phyloP scores from a whole-genome alignment of 768 basidiomycete genomes.

The Pisolithus sp. region DNA sequence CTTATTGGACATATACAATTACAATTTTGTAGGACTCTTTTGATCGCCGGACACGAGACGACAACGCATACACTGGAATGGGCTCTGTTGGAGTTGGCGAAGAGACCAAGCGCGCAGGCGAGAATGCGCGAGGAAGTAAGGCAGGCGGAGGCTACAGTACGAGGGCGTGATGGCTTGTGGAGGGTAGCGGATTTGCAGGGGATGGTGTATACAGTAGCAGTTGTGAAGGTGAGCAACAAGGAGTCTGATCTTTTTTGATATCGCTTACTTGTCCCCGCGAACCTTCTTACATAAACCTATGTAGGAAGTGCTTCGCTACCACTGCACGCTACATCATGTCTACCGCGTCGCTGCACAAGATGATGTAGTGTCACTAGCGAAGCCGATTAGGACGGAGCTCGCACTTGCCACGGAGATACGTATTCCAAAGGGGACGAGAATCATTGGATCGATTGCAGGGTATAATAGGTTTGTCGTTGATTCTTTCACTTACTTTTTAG shows the following conservation, averaged over 20 bases:
- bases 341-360: conserved; percentile 27
- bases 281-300: neutral
- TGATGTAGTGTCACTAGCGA: conserved; percentile 31
- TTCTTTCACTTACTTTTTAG: neutral
- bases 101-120: conserved; percentile 8
- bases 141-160: neutral
- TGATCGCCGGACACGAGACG: conserved; percentile 50
- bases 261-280: neutral
- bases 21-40: conserved; percentile 27
- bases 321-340: conserved; percentile 27
- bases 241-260: neutral
- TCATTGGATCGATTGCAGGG: conserved; percentile 18
- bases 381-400: conserved; percentile 15
- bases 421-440: conserved; percentile 16
- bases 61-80: conserved; percentile 42
- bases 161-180: conserved; percentile 7
- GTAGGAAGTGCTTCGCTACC: conserved; percentile 28
- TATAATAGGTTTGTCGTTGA: conserved; percentile 19
- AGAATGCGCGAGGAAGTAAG: conserved; percentile 12
- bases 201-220: conserved; percentile 1
- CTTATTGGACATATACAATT: neutral
- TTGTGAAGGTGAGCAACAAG: conserved; percentile 13
- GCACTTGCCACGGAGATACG: conserved; percentile 21
- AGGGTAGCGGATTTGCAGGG: conserved; percentile 10
- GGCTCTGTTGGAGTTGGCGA: conserved; percentile 16